Evolutionary conservation across 495 filamentous ascomycete genomes (phyloP).

Genomic region (Aspergillus sclerotioniger): DNA sequence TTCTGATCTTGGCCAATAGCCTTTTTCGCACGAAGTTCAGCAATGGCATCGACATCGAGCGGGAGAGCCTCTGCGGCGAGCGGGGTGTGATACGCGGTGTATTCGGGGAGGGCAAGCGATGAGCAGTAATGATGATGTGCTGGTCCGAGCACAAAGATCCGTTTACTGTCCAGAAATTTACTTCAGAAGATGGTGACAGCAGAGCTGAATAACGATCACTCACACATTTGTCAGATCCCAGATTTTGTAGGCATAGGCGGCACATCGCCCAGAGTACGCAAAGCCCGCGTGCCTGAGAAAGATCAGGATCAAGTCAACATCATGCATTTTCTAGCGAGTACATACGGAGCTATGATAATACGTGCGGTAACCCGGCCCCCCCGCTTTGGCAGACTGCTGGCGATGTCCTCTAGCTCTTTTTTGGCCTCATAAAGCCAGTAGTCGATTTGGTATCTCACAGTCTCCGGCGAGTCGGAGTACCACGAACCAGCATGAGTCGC

Average conservation of each 20-base stretch:
- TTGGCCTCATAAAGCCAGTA: conserved; percentile 72
- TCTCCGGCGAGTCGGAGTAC: conserved; percentile 65
- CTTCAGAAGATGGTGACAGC: not conserved
- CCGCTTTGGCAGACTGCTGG: too few relatives aligned
- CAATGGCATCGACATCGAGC: conserved; percentile 67
- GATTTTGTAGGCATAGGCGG: conserved; percentile 91
- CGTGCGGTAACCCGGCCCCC: too few relatives aligned
- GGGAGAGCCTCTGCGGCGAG: conserved; percentile 72
- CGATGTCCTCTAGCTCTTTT: too few relatives aligned
- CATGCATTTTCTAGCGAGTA: conserved; percentile 14
- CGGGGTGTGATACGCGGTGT: conserved; percentile 77
- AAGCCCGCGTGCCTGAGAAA: conserved; percentile 84
- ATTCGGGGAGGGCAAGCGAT: conserved; percentile 73
- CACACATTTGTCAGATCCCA: conserved; percentile 81
- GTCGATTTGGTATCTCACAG: conserved; percentile 71
- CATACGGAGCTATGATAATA: conserved; percentile 95
- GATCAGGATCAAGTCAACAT: conserved; percentile 16
- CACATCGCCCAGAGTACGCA: conserved; percentile 88
- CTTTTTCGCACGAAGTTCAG: conserved; percentile 56
- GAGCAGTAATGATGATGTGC: conserved; percentile 84
- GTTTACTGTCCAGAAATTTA: conserved; percentile 55
- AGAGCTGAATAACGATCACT: conserved; percentile 16
- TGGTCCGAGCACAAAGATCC: conserved; percentile 90
- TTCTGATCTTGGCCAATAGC: conserved; percentile 32
- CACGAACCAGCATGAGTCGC: conserved; percentile 79